These are phyloP conservation scores for Paecilomyces dactylethromorphus DNA, from an alignment of 2,329 filamentous ascomycete genomes.

Conservation along the genomic window DNA sequence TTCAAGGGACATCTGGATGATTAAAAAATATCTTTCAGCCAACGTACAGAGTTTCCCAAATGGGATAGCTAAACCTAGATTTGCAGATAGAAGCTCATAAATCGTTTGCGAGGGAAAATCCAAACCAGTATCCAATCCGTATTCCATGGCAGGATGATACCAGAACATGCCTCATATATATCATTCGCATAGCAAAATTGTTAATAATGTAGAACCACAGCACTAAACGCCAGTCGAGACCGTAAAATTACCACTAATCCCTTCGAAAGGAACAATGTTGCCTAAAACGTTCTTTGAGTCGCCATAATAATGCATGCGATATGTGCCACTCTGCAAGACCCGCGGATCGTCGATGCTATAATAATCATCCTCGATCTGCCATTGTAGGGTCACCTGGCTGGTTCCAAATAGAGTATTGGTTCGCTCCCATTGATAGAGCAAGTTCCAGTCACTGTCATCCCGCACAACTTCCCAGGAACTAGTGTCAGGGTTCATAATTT, in stretches of 20 bases:
- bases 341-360: conserved; percentile 30
- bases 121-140: neutral
- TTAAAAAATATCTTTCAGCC: neutral
- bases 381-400: conserved; percentile 71
- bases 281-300: conserved; percentile 65
- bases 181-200: neutral
- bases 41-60: neutral
- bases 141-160: neutral
- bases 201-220: neutral
- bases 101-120: neutral
- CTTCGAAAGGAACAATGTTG: conserved; percentile 61
- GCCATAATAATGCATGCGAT: conserved; percentile 76
- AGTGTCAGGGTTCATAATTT: conserved; percentile 47
- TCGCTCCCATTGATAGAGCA: conserved; percentile 74
- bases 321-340: conserved; percentile 52
- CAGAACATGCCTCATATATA: neutral
- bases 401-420: conserved; percentile 63
- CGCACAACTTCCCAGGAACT: conserved; percentile 59
- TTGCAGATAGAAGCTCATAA: neutral
- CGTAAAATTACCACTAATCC: conserved; percentile 48
- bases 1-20: neutral
- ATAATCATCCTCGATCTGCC: conserved; percentile 64
- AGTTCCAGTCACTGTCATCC: conserved; percentile 74
- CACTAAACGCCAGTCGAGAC: conserved; percentile 12
- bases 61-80: neutral